Conservation (phyloP, 208 protist genomes). For the Trypanosoma congolense region DNA sequence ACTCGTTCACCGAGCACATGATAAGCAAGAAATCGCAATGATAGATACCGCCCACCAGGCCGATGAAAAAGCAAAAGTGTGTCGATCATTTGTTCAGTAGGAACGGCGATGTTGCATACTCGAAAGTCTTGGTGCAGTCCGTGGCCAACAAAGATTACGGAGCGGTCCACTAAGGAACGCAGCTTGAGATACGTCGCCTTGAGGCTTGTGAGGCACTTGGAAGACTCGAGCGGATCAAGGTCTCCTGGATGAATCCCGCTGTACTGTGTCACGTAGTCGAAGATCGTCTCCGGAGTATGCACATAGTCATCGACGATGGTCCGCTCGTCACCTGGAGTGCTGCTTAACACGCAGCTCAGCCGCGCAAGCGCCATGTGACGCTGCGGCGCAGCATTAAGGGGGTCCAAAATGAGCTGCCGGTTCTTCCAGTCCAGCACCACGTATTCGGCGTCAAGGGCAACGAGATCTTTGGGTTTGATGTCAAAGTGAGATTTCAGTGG, state of each 20-base stretch:
- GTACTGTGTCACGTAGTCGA: slow-evolving; percentile 90
- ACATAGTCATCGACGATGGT: slow-evolving; percentile 90
- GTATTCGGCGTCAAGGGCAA: slow-evolving; percentile 89
- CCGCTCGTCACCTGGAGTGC: slow-evolving; percentile 68
- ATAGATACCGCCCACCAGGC: slow-evolving; percentile 85
- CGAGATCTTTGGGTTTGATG: slow-evolving; percentile 66
- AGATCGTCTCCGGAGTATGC: slow-evolving; percentile 80
- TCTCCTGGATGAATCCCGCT: slow-evolving; percentile 94
- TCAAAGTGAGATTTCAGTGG: slow-evolving; percentile 62
- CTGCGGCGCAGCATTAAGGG: slow-evolving; percentile 45
- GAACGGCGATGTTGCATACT: slow-evolving; percentile 95
- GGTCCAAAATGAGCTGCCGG: slow-evolving; percentile 33
- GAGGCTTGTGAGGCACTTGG: slow-evolving; percentile 90
- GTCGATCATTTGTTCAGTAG: slow-evolving; percentile 94
- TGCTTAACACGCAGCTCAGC: slow-evolving; percentile 86
- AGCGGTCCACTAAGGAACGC: slow-evolving; percentile 87
- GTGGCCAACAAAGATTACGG: slow-evolving; percentile 94
- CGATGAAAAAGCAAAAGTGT: slow-evolving; percentile 94
- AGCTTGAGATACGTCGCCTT: slow-evolving; percentile 95
- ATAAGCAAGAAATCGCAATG: slow-evolving; percentile 92
- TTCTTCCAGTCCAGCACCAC: slow-evolving; percentile 77
- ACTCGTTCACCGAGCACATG: slow-evolving; percentile 92
- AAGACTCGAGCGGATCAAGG: slow-evolving; percentile 87
- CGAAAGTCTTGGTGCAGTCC: slow-evolving; percentile 95
- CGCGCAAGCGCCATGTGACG: slow-evolving; percentile 83